phyloP scores from a whole-genome alignment of 805 yeast genomes.

The Candida patagonica region DNA sequence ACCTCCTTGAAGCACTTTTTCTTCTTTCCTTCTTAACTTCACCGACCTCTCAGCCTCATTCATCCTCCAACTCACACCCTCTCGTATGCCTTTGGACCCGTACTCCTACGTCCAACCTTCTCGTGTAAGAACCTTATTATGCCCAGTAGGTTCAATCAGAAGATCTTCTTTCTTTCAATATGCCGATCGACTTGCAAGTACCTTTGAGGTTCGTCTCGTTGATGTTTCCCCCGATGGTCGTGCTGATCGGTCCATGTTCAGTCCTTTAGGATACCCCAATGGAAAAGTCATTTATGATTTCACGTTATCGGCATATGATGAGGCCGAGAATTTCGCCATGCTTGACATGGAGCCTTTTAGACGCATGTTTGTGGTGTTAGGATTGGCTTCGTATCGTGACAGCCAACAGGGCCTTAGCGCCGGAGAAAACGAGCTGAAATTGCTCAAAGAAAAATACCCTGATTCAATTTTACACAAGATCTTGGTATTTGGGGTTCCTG shows the following conservation, averaged over 20 bases:
- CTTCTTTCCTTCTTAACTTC: too few relatives aligned
- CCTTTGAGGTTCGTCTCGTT: slow-evolving; percentile 57
- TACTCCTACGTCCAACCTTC: slow-evolving; percentile 51
- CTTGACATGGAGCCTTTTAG: slow-evolving; percentile 89
- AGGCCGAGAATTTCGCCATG: slow-evolving; percentile 48
- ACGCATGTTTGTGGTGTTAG: slow-evolving; percentile 50
- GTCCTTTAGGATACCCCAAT: slow-evolving; percentile 76
- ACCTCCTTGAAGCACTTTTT: too few relatives aligned
- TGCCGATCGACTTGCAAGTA: slow-evolving; percentile 35
- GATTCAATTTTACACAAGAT: slow-evolving; percentile 29
- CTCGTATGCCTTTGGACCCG: slow-evolving; percentile 21
- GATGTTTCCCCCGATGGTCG: slow-evolving; percentile 64
- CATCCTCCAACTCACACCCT: neutral
- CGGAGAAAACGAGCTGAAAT: slow-evolving; percentile 24
- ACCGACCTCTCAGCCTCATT: too few relatives aligned
- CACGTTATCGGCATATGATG: slow-evolving; percentile 36
- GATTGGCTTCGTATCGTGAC: slow-evolving; percentile 30
- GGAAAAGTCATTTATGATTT: slow-evolving; percentile 64
- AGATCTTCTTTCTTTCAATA: slow-evolving; percentile 36
- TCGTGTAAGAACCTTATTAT: slow-evolving; percentile 52
- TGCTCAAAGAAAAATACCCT: slow-evolving; percentile 41
- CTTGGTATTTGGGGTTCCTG: slow-evolving; percentile 36
- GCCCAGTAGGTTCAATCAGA: slow-evolving; percentile 51
- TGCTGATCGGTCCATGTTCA: slow-evolving; percentile 41
- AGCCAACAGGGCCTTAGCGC: slow-evolving; percentile 22